Evolutionary conservation across 2,329 filamentous ascomycete genomes (phyloP).

Genomic region (Phialemonium atrogriseum): DNA sequence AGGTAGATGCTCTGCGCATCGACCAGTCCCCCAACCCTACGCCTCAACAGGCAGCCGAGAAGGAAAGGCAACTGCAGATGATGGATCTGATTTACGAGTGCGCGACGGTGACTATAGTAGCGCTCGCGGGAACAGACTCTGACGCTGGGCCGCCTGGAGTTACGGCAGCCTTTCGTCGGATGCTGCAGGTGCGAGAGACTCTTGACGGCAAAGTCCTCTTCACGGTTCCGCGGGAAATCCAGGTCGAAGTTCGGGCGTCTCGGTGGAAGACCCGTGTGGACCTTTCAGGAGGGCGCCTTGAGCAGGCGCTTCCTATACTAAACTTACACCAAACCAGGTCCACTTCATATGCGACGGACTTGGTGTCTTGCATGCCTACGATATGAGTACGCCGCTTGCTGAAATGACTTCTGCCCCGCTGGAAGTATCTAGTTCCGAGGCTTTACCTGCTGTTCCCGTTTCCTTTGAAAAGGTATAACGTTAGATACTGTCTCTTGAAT

Average conservation of each 20-base stretch:
- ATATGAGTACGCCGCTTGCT: not conserved
- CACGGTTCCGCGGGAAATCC: constrained; percentile 4
- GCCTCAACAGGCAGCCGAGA: constrained; percentile 2
- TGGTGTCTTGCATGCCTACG: constrained; percentile 1
- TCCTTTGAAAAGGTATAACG: no score
- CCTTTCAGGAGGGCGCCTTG: constrained; percentile 6
- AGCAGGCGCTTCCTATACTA: constrained; percentile 6
- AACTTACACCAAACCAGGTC: constrained; percentile 3
- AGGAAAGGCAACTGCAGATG: constrained; percentile 7
- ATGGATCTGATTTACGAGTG: constrained; percentile 9
- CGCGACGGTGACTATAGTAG: constrained; percentile 5
- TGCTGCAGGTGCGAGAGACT: constrained; percentile 3
- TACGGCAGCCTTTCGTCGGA: not conserved
- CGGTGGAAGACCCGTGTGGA: constrained; percentile 8
- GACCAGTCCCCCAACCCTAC: constrained; percentile 5
- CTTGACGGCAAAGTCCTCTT: constrained; percentile 4
- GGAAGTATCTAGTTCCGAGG: no score
- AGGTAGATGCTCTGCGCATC: constrained; percentile 8
- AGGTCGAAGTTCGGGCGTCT: not conserved
- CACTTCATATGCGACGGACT: constrained; percentile 6
- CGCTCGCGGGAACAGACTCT: constrained; percentile 6
- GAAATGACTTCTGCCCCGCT: no score
- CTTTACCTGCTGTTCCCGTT: no score
- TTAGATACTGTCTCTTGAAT: no score
- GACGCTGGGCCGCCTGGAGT: constrained; percentile 6